Evolutionary conservation across 148 eudicot species (phyloP).

Genomic region (Vaccinium darrowii): DNA sequence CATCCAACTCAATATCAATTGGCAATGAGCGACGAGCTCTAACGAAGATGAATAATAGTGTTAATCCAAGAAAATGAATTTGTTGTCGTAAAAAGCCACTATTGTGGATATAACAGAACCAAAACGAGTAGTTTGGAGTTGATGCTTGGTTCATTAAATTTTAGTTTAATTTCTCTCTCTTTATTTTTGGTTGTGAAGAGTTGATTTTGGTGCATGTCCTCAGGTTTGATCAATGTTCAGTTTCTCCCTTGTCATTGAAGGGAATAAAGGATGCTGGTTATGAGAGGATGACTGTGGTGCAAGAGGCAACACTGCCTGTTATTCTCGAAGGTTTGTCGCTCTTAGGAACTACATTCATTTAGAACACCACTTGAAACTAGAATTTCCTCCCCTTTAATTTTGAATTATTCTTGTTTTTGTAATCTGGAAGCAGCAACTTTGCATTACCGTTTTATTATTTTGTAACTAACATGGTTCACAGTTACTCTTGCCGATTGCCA

Average conservation of each 20-base stretch:
- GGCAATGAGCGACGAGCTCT: too few species aligned
- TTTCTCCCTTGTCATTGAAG: conserved; percentile 72
- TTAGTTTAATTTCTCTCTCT: background rate
- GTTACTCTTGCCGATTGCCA: background rate
- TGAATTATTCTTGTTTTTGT: background rate
- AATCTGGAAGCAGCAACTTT: background rate
- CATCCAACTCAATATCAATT: too few species aligned
- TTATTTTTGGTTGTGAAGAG: background rate
- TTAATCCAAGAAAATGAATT: background rate
- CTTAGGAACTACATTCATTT: background rate
- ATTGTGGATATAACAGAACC: background rate
- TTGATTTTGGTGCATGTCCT: conserved; percentile 16
- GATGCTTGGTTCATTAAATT: background rate
- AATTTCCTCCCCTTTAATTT: background rate
- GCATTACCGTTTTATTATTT: background rate
- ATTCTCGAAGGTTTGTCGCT: conserved; percentile 70
- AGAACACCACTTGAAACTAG: background rate
- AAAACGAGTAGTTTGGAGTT: background rate
- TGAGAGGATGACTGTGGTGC: conserved; percentile 93
- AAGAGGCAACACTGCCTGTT: conserved; percentile 91
- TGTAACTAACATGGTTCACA: background rate
- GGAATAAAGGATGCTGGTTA: conserved; percentile 89
- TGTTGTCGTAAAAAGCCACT: background rate
- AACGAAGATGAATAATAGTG: background rate
- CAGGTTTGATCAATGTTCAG: conserved; percentile 90